Conservation (phyloP, 75 land plant genomes). For the Cunninghamia lanceolata region DNA sequence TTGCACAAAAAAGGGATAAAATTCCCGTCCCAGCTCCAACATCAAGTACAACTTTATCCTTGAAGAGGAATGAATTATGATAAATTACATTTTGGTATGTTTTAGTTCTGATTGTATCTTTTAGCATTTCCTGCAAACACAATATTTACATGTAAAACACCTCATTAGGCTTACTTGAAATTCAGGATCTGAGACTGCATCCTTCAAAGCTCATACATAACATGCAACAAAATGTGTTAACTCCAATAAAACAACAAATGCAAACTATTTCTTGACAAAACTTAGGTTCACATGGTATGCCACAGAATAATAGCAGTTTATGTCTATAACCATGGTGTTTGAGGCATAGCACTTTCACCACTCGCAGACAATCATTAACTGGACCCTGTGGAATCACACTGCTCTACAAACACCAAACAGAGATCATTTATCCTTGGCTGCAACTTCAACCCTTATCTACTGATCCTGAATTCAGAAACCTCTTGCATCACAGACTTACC, state of each 20-base stretch:
- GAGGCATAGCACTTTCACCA: not conserved
- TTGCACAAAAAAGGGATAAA: constrained; percentile 94
- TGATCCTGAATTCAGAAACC: not conserved
- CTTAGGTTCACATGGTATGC: not conserved
- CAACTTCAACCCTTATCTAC: not conserved
- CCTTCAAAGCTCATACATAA: not conserved
- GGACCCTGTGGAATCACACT: not conserved
- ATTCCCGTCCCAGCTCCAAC: constrained; percentile 99
- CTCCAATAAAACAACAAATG: not conserved
- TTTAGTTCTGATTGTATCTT: constrained; percentile 92
- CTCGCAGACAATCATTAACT: not conserved
- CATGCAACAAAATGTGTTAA: not conserved
- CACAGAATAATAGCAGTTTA: not conserved
- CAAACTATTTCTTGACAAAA: not conserved
- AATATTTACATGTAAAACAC: not conserved
- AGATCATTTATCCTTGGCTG: not conserved
- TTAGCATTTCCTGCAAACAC: constrained; percentile 92
- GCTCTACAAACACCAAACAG: not conserved
- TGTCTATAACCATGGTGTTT: not conserved
- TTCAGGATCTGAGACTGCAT: not conserved
- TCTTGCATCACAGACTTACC: not conserved
- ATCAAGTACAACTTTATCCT: constrained; percentile 92
- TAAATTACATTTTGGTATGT: constrained; percentile 96
- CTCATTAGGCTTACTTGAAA: not conserved
- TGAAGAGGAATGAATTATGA: constrained; percentile 86